Percentiles rank a stretch among this genome's conserved stretches.
Evolutionary conservation across 164 flowering plant species (phyloP).

Genomic region (Vitis riparia): DNA sequence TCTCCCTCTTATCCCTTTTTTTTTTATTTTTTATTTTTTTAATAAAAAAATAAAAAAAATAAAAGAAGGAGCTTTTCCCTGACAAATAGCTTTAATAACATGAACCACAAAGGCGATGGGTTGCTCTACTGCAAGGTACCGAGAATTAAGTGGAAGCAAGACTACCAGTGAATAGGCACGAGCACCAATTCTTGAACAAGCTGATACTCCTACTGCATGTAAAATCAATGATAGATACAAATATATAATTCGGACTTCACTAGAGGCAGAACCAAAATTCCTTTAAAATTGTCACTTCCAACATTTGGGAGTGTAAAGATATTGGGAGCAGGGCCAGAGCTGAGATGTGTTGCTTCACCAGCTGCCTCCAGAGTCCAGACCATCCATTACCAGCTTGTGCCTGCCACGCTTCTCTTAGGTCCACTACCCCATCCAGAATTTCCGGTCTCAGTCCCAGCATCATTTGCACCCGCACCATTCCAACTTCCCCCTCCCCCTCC

Average conservation of each 20-base stretch:
- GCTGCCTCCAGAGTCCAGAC: conserved; percentile 21
- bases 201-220: background rate
- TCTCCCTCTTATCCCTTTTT: too few relatives aligned
- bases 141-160: too few relatives aligned
- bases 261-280: background rate
- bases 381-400: conserved; percentile 12
- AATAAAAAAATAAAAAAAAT: too few relatives aligned
- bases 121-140: too few relatives aligned
- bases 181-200: background rate
- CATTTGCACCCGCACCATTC: conserved; percentile 17
- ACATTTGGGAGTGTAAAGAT: too few relatives aligned
- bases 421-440: conserved; percentile 28
- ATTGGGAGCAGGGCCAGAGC: background rate
- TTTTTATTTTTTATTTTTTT: too few relatives aligned
- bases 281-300: background rate
- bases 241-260: background rate
- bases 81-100: too few relatives aligned
- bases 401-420: conserved; percentile 12
- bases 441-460: conserved; percentile 18
- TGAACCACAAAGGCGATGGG: too few relatives aligned
- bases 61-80: too few relatives aligned
- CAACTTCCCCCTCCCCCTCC: conserved; percentile 15
- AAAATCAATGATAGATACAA: background rate
- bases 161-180: too few relatives aligned
- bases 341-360: conserved; percentile 10